Base-by-base conservation (phyloP, 1,284 basidiomycete species). In the Sanghuangporus baumii region DNA sequence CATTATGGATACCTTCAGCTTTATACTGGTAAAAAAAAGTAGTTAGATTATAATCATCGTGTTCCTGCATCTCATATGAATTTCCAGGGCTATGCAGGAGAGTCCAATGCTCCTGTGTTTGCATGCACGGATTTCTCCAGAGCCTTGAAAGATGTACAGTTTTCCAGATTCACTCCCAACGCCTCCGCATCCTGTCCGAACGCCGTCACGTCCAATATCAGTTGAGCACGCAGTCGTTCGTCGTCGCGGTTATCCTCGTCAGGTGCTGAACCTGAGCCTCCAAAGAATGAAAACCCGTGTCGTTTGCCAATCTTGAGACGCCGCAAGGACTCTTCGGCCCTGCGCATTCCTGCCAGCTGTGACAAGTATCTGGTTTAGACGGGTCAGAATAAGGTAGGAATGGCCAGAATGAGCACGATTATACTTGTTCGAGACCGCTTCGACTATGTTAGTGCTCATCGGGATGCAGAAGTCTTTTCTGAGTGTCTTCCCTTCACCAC, bases 281-380 rank as follows among this genome's bases (percentile, higher is more conserved):
- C 79, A 70, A 96, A 96, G 31, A 94, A 76, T 1, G 91, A 90
- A 72, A 94, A 91, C 0, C 88, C 80, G 0, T 85, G 77, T 68
- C 89, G 92, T 70, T 92, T 91, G 46, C 89, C 89, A 73, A 92
- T 95, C 70, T 94, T 93, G 67, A 96, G 81, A 50, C 91, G 84
- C 23, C 88, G 80, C 37, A 97, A 77, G 6, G 93, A 89, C 69
- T 96, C 93, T 69, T 97, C 93, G 1, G 91, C 92, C 77, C 96
- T 96, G 73, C 87, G 91, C 80, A 96, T 94, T 5, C 86, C 85
- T 4, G 85, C 80, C 31, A 97, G 78, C 69, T 92, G 85, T 62
- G 79, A 79, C 6, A 84, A 81, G 68, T 91, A 91, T 69, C 87
- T 89, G 41, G 36, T 11, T n/a, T 52, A 46, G 18, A 46, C 20